Base-by-base conservation (phyloP, 2,329 filamentous ascomycete species). In the Podosphaera aphanis region DNA sequence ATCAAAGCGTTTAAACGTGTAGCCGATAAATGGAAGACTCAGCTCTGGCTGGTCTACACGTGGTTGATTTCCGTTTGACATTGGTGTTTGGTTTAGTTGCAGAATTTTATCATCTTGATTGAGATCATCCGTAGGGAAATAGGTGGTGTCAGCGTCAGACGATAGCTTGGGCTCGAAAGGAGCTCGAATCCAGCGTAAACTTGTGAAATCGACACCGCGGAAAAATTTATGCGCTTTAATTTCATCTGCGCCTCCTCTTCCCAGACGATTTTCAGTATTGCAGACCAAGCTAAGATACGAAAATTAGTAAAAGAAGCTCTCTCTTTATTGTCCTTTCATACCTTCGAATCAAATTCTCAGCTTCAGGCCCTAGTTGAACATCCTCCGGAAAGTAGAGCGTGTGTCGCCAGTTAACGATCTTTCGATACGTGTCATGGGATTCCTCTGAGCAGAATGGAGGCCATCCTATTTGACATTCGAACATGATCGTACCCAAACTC, bases 401-500 rank as follows among this genome's bases (percentile, higher is more conserved):
- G 59, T 93, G 80, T 47, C 83, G 78, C 90, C 90, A 98, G 66
- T 94, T 93, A 56, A 98, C 85, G 62, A 98, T 98, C 72, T 98
- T 98, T 54, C 88, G 80, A 65, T 98, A 98, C 1, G 90, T 95
- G 62, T 95, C 90, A 59, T 93, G 88, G 49, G 85, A 83, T 60
- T 95, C 88, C 62, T 98, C 90, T 18, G 90, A 88, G 62, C 90
- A 98, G 73, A 98, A 98, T 25, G 90, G 90, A 46, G 90, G 90
- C 90, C 90, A 98, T 56, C 90, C 90, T 50, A 98, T 85, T 54
- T 98, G 70, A 63, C 90, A 98, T 64, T 98, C 90, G 57, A 95
- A 98, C 90, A 98, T 95, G 65, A 98, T 98, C 39, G 90, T 94
- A 45, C 90, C 90, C 43, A 98, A 73, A 19, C 83, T 93, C 90